phyloP scores from a whole-genome alignment of 805 yeast genomes.

The Metschnikowia lunata region DNA sequence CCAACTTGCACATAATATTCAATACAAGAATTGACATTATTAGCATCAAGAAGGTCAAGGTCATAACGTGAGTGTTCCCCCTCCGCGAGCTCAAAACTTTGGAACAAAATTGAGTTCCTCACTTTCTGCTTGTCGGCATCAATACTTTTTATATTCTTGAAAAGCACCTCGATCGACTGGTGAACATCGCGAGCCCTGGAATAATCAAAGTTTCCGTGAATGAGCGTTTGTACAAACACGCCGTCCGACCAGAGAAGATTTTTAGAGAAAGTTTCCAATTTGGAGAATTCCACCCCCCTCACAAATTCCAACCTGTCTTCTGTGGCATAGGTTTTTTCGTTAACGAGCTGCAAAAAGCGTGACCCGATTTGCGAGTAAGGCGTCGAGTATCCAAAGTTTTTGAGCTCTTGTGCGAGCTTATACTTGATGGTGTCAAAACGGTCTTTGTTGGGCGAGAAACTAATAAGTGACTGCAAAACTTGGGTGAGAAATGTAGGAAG shows the following conservation, averaged over 20 bases:
- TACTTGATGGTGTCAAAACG: constrained; percentile 68
- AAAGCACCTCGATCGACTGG: constrained; percentile 35
- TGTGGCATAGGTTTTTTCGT: constrained; percentile 64
- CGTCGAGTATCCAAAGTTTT: constrained; percentile 64
- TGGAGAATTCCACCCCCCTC: constrained; percentile 40
- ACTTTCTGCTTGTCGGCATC: constrained; percentile 5
- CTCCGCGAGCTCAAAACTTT: constrained; percentile 40
- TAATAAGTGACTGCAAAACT: constrained; percentile 50
- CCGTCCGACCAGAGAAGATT: constrained; percentile 47
- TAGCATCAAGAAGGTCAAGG: constrained; percentile 51
- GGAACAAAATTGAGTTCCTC: constrained; percentile 18
- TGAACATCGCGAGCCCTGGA: constrained; percentile 51
- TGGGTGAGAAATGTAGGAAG: constrained; percentile 57
- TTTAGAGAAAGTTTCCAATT: constrained; percentile 48
- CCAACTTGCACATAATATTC: constrained; percentile 75
- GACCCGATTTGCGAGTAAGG: constrained; percentile 78
- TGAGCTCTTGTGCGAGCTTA: constrained; percentile 54
- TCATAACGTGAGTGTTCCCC: constrained; percentile 45
- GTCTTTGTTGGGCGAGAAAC: constrained; percentile 47
- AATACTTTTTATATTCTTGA: constrained; percentile 25
- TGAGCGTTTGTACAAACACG: constrained; percentile 64
- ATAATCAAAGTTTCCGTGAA: constrained; percentile 65
- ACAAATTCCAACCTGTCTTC: constrained; percentile 56
- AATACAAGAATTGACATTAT: constrained; percentile 79
- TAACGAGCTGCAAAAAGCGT: constrained; percentile 57